Percentiles rank a stretch among this genome's conserved stretches.
Evolutionary conservation across 805 yeast genomes (phyloP).

Genomic region (Metschnikowia lochheadii): DNA sequence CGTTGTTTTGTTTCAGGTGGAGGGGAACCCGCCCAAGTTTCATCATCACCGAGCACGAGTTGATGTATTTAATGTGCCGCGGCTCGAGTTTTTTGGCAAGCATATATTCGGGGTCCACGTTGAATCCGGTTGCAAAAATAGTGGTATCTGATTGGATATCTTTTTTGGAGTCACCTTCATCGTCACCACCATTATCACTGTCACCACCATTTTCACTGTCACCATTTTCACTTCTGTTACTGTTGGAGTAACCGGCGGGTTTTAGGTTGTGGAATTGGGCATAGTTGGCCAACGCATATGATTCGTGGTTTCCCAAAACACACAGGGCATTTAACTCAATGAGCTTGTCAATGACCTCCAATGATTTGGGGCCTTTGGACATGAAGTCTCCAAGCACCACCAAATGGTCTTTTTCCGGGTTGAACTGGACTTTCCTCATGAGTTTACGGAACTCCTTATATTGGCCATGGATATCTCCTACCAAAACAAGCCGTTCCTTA

Average conservation of each 20-base stretch:
- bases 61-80: conserved; percentile 56
- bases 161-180: no score
- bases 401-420: conserved; percentile 50
- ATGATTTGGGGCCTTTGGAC: conserved; percentile 77
- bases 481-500: conserved; percentile 53
- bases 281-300: conserved; percentile 62
- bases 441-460: conserved; percentile 51
- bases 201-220: no score
- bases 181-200: no score
- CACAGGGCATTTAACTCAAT: conserved; percentile 59
- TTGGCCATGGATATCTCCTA: conserved; percentile 91
- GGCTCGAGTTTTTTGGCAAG: conserved; percentile 55
- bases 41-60: conserved; percentile 61
- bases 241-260: conserved; percentile 1
- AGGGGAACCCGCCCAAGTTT: conserved; percentile 58
- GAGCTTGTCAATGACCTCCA: conserved; percentile 57
- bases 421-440: conserved; percentile 46
- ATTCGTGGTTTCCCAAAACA: conserved; percentile 87
- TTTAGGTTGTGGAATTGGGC: conserved; percentile 51
- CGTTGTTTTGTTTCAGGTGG: conserved; percentile 21
- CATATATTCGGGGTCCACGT: conserved; percentile 34
- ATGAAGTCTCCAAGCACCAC: conserved; percentile 81
- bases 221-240: no score
- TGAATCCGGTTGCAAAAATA: conserved; percentile 16
- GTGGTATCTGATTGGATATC: no score